phyloP scores from a whole-genome alignment of 2,329 filamentous ascomycete genomes.

The Beauveria sp. region DNA sequence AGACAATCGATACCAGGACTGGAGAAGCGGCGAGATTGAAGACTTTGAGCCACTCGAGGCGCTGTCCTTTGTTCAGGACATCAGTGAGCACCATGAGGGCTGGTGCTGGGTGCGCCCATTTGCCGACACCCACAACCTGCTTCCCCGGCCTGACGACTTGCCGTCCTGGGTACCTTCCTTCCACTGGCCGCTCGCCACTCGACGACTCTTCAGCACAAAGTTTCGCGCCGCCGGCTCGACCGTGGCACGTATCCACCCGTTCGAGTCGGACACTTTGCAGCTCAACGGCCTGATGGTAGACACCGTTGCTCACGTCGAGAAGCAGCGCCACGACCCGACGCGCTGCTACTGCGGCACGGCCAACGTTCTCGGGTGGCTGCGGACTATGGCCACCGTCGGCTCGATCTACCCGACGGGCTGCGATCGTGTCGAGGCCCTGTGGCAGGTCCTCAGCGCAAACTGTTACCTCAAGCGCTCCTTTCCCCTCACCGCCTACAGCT shows the following conservation, averaged over 20 bases:
- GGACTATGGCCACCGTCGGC: neutral
- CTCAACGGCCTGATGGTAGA: slow-evolving; percentile 5
- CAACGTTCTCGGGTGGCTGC: slow-evolving; percentile 2
- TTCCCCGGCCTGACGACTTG: neutral
- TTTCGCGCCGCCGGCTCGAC: slow-evolving; percentile 5
- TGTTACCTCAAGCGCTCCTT: slow-evolving; percentile 7
- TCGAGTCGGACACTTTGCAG: neutral
- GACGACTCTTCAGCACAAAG: neutral
- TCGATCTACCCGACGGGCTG: slow-evolving; percentile 6
- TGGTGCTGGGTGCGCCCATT: slow-evolving; percentile 9
- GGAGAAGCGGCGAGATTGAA: slow-evolving; percentile 8
- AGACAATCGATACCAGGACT: slow-evolving; percentile 9
- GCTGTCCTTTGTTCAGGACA: slow-evolving; percentile 4
- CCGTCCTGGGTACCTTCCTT: slow-evolving; percentile 12
- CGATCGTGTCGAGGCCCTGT: slow-evolving; percentile 10
- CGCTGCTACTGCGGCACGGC: neutral
- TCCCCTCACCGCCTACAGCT: slow-evolving; percentile 5
- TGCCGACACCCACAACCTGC: slow-evolving; percentile 3
- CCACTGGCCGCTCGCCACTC: neutral
- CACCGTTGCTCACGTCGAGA: neutral
- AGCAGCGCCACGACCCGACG: neutral
- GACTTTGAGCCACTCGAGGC: slow-evolving; percentile 1
- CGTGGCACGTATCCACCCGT: neutral
- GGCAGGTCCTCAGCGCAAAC: slow-evolving; percentile 10
- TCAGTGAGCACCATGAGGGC: neutral